Base-by-base conservation (phyloP, 139 green algal genomes). In the Choricystis sp. region DNA sequence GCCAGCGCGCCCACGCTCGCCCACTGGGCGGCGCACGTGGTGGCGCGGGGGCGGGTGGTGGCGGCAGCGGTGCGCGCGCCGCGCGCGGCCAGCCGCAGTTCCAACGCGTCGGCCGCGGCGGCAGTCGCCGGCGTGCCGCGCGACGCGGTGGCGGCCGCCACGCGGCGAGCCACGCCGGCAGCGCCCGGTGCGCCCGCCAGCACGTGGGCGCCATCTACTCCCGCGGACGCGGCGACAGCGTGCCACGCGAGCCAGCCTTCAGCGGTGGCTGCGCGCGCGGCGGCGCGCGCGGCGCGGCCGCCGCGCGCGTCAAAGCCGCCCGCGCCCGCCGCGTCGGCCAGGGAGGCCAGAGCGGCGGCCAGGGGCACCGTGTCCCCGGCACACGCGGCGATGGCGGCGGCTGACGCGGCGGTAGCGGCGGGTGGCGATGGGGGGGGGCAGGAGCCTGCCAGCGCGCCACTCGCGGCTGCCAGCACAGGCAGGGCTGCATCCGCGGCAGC, bases 361-460 rank as follows among this genome's bases (percentile, higher is more conserved):
- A 30, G 22, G n/a, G 25, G 29, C n/a, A n/a, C n/a, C n/a, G n/a
- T n/a, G n/a, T n/a, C n/a, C 2, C 63, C 63, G 21, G 28, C 26
- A 52, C 49, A 29, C 1, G 9, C 40, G 40, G 9, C 40, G 40
- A 9, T 16, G 9, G 40, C 40, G 40, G 40, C 40, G 9, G 40
- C 40, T 21, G 40, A 9, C 40, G 40, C 40, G 9, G 40, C 40
- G 40, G 40, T 16, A 52, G 40, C 40, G 9, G n/a, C n/a, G n/a
- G n/a, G n/a, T n/a, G n/a, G n/a, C n/a, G n/a, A n/a, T n/a, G n/a
- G n/a, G n/a, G n/a, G n/a, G n/a, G n/a, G n/a, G n/a, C n/a, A n/a
- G n/a, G 26, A 22, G 63, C 79, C 65, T 77, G 65, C 61, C 79
- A 60, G 28, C 52, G 65, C 31, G 77, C 55, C 28, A 85, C 63